Base-by-base conservation (phyloP, 2,329 filamentous ascomycete species). In the Geosmithia putterillii region DNA sequence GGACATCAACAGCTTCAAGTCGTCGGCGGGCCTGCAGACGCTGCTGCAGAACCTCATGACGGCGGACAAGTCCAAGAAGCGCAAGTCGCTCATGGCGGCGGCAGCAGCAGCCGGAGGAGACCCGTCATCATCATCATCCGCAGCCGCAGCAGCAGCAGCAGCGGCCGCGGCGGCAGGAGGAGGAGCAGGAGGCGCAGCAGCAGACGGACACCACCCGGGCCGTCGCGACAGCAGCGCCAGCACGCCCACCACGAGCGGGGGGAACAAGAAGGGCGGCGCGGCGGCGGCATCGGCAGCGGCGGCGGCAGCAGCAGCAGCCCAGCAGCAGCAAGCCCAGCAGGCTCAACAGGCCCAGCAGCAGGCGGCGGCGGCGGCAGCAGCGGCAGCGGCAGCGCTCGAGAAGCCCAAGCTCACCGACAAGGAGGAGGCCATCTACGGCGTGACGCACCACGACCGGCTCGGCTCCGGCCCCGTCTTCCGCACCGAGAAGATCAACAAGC, bases 381-480 rank as follows among this genome's bases (percentile, higher is more conserved):
- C n/a, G n/a, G n/a, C n/a, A 25, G 7, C 6, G 23, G 23, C 23
- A 25, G 28, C 28, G 6, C 17, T 32, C 10, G 74, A 82, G 54
- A 74, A 82, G 44, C 78, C 81, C 55, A 79, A 81, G 60, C 79
- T 95, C 50, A 79, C 78, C 4, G 72, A 82, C 40, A 77, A 84
- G 51, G 83, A 94, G 62, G 82, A 89, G 64, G 63, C 75, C 49
- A 73, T 83, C 28, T 96, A 90, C 56, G 92, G 90, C 48, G 83
- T 98, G 9, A 77, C 83, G 7, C 79, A 86, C 50, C 83, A 90
- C 57, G 90, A 96, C 44, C 84, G 90, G 22, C 73, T 95, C 35
- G 80, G 83, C 2, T 83, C 82, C 8, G 90, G 92, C 7, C 86
- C 95, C 32, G 83, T 86, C 14, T 96, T 96, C 72, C 85, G 90